Percentiles rank a stretch among this genome's conserved stretches.
Conservation (phyloP, 2,329 filamentous ascomycete genomes). For the Beauveria sp. region DNA sequence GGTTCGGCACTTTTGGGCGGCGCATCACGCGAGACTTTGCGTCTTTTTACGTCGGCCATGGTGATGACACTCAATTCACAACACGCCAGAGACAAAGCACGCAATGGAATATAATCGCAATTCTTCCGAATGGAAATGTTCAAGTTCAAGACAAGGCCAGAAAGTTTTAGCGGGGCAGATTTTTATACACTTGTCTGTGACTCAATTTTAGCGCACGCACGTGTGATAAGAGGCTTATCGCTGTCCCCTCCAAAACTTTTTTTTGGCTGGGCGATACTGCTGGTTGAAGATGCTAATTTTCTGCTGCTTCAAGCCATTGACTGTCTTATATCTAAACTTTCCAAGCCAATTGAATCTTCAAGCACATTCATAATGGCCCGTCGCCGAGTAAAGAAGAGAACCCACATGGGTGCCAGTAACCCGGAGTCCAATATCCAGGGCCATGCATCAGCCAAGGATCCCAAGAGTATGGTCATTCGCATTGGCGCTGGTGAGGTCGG, state of each 20-base stretch:
- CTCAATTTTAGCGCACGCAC: constrained; percentile 12
- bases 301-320: constrained; percentile 7
- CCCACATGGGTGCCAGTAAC: constrained; percentile 63
- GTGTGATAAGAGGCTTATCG: constrained; percentile 19
- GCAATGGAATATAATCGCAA: background rate
- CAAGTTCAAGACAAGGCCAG: constrained; percentile 1
- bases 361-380: constrained; percentile 57
- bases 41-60: constrained; percentile 34
- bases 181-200: constrained; percentile 21
- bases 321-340: background rate
- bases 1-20: background rate
- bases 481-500: constrained; percentile 93
- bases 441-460: constrained; percentile 59
- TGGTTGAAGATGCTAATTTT: background rate
- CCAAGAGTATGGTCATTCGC: constrained; percentile 97
- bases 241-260: constrained; percentile 25
- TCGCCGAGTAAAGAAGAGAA: constrained; percentile 79
- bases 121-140: background rate
- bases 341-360: background rate
- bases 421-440: constrained; percentile 49
- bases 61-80: constrained; percentile 10
- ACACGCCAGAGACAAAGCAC: background rate
- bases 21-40: constrained; percentile 29
- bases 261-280: constrained; percentile 16
- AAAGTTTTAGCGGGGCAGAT: constrained; percentile 28